These are phyloP conservation scores for Discostella pseudostelligera DNA, from an alignment of 108 stramenopile genomes.

Conservation along the genomic window DNA sequence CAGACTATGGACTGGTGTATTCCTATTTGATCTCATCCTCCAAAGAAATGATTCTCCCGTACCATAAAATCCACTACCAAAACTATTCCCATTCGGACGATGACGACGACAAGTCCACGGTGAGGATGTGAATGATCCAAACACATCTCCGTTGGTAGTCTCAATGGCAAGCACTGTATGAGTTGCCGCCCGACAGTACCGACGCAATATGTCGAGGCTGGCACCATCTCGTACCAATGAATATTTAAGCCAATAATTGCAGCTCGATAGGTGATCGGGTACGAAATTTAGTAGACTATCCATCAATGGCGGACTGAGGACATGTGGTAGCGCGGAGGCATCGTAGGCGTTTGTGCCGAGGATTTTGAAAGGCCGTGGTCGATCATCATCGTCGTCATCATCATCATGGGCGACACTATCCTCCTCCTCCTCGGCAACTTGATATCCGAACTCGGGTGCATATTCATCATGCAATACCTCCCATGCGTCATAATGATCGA, in stretches of 20 bases:
- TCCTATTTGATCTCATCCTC: slow-evolving; percentile 62
- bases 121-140: slow-evolving; percentile 70
- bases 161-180: slow-evolving; percentile 77
- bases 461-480: slow-evolving; percentile 74
- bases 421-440: slow-evolving; percentile 50
- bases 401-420: slow-evolving; percentile 2
- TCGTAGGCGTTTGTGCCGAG: slow-evolving; percentile 72
- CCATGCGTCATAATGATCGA: slow-evolving; percentile 66
- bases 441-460: slow-evolving; percentile 69
- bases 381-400: slow-evolving; percentile 19
- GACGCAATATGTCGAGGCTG: slow-evolving; percentile 55
- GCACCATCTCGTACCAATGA: slow-evolving; percentile 79
- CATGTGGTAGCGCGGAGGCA: slow-evolving; percentile 59
- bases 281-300: slow-evolving; percentile 72
- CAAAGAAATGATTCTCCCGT: slow-evolving; percentile 69
- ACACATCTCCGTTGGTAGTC: slow-evolving; percentile 73
- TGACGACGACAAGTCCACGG: slow-evolving; percentile 44
- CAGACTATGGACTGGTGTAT: slow-evolving; percentile 49
- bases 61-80: slow-evolving; percentile 64
- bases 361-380: slow-evolving; percentile 54
- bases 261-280: slow-evolving; percentile 46
- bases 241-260: slow-evolving; percentile 79
- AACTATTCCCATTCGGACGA: too few species aligned
- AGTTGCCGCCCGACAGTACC: slow-evolving; percentile 59
- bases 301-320: slow-evolving; percentile 79